Base-by-base conservation (phyloP, 1,284 basidiomycete genomes). In the Ustilago shanxiensis region DNA sequence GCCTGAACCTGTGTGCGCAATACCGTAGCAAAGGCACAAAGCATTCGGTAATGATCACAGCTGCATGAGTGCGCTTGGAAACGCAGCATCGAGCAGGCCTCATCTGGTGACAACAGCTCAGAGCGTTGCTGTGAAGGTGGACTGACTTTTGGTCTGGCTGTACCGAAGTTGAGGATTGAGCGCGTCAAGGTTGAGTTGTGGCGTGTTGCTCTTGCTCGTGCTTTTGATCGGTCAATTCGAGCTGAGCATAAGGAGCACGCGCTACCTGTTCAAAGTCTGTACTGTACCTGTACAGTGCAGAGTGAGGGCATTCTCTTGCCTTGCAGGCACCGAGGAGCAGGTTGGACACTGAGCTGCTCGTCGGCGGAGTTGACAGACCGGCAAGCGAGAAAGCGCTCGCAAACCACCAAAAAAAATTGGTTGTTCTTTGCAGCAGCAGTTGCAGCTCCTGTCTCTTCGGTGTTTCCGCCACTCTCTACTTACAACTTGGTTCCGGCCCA, bases 301-400 rank as follows among this genome's bases (percentile, higher is more conserved):
- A 44, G 41, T 20, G n/a, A 6, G 41, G 7, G 41, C 18, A 44
- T 44, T 7, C 7, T 44, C 6, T 44, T 44, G n/a, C n/a, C n/a
- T n/a, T n/a, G n/a, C n/a, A n/a, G n/a, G n/a, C n/a, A n/a, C n/a
- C n/a, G n/a, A n/a, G n/a, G n/a, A n/a, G n/a, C n/a, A n/a, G n/a
- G n/a, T n/a, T n/a, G n/a, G n/a, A n/a, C n/a, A n/a, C n/a, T n/a
- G n/a, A n/a, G n/a, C n/a, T n/a, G n/a, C 35, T 37, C 13, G 28
- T 56, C 54, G 37, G 39, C 54, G 39, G 39, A 56, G 39, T 24
- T 56, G 16, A 24, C 28, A 49, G 41, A 49, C 55, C 44, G n/a
- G 11, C 16, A 28, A 49, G 24, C 26, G 28, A 57, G 13, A 44
- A 10, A 11, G 24, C 1, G 22, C 47, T 26, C 6, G 22, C 47